Percentiles rank a stretch among this genome's conserved stretches.
Conservation (phyloP, 1,139 yeast species). For the Kluyveromyces sp. region DNA sequence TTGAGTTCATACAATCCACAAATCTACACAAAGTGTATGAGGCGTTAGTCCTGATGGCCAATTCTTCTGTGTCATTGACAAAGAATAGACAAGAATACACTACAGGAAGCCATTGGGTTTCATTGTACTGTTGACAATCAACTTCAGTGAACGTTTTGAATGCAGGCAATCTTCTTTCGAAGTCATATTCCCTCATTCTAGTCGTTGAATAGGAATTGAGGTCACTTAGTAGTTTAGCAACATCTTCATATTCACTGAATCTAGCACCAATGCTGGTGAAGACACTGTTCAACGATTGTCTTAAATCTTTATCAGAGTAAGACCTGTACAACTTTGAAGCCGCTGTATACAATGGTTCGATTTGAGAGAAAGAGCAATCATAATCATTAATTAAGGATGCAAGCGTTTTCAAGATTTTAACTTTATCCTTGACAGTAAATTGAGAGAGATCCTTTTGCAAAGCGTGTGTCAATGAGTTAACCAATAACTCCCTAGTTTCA, state of each 20-base stretch:
- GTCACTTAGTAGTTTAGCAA: constrained; percentile 48
- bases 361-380: constrained; percentile 46
- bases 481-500: constrained; percentile 46
- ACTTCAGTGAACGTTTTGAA: constrained; percentile 59
- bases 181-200: constrained; percentile 71
- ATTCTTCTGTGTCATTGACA: constrained; percentile 71
- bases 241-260: constrained; percentile 38
- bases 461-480: constrained; percentile 53
- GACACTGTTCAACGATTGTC: constrained; percentile 53
- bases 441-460: constrained; percentile 55
- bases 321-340: constrained; percentile 54
- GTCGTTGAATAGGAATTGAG: constrained; percentile 61
- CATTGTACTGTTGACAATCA: constrained; percentile 37
- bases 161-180: constrained; percentile 62
- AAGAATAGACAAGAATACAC: constrained; percentile 60
- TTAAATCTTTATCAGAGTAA: constrained; percentile 50
- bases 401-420: constrained; percentile 52
- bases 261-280: constrained; percentile 53
- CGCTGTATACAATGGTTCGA: constrained; percentile 46
- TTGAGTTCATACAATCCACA: constrained; percentile 47
- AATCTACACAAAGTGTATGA: constrained; percentile 57
- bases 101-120: constrained; percentile 74
- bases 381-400: constrained; percentile 45
- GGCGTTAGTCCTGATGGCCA: constrained; percentile 75
- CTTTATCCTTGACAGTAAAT: constrained; percentile 47